Base-by-base conservation (phyloP, 345 rosid species). In the Reutealis trisperma region DNA sequence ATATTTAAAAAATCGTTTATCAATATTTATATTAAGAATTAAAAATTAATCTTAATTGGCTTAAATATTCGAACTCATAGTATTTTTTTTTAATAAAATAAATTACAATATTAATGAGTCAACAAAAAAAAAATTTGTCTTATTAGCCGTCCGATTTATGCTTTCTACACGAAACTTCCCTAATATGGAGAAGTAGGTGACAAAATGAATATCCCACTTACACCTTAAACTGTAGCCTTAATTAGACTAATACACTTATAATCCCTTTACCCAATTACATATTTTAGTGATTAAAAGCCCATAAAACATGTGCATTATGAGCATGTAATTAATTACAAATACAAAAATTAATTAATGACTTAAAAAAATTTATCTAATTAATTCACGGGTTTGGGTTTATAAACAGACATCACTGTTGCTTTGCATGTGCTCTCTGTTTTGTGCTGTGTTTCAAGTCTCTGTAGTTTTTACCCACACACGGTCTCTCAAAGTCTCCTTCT, bases 371-470 rank as follows among this genome's bases (percentile, higher is more conserved):
- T 22, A 24, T 47, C 44, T 11, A 12, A 58, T 52, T 18, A 12
- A 58, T 52, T 47, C 63, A 54, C 32, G 16, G 16, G 37, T 34
- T 15, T 1, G 58, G 72, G 61, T 62, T 84, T 80, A 64, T 70
- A 69, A 72, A 58, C 81, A 78, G 87, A 83, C 92, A 83, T 65
- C 80, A 76, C 82, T 86, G 84, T 82, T 85, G 75, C 67, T 58
- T 66, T 78, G 80, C 92, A 89, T 86, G 89, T 92, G 93, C 82
- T 76, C 47, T 68, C 55, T 57, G 13, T 24, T 44, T 77, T 83
- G 77, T 77, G 27, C 24, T 8, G 4, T 24, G 24, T 14, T 3
- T 19, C 49, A 19, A 4, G 44, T 54, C 59, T 24, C 16, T 42
- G 30, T 63, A 71, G 14, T 55, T 22, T 78, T 63, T 45, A 15